These are phyloP conservation scores for Xylariales sp. DNA, from an alignment of 2,329 filamentous ascomycete genomes.

Conservation along the genomic window DNA sequence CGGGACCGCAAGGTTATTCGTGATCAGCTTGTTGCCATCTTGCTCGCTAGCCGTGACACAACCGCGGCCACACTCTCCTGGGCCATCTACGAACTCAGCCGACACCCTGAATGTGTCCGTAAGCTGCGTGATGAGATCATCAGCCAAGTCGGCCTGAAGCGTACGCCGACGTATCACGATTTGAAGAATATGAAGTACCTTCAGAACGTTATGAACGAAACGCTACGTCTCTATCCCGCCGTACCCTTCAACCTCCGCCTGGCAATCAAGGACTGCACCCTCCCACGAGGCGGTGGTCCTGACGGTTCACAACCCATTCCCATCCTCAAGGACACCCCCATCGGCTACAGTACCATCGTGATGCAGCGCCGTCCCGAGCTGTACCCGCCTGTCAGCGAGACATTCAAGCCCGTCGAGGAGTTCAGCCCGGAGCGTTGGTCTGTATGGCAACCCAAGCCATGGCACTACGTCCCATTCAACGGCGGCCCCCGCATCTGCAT, in stretches of 20 bases:
- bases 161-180: constrained; percentile 67
- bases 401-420: constrained; percentile 39
- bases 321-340: constrained; percentile 59
- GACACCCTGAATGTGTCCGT: constrained; percentile 60
- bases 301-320: constrained; percentile 59
- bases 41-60: constrained; percentile 83
- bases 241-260: constrained; percentile 77
- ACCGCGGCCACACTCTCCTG: constrained; percentile 79
- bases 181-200: constrained; percentile 87
- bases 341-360: constrained; percentile 63
- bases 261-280: constrained; percentile 66
- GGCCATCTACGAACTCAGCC: constrained; percentile 75
- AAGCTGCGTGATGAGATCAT: constrained; percentile 73
- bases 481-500: constrained; percentile 43
- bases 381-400: constrained; percentile 47
- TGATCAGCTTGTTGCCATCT: constrained; percentile 77
- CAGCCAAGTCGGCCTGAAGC: constrained; percentile 56
- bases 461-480: constrained; percentile 62
- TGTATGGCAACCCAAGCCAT: constrained; percentile 57
- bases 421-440: constrained; percentile 68
- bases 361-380: constrained; percentile 69
- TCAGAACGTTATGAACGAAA: constrained; percentile 69
- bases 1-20: constrained; percentile 67
- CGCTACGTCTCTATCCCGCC: constrained; percentile 69
- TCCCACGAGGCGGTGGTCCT: constrained; percentile 66